phyloP scores from a whole-genome alignment of 208 protist genomes.

The Leishmania guyanensis region DNA sequence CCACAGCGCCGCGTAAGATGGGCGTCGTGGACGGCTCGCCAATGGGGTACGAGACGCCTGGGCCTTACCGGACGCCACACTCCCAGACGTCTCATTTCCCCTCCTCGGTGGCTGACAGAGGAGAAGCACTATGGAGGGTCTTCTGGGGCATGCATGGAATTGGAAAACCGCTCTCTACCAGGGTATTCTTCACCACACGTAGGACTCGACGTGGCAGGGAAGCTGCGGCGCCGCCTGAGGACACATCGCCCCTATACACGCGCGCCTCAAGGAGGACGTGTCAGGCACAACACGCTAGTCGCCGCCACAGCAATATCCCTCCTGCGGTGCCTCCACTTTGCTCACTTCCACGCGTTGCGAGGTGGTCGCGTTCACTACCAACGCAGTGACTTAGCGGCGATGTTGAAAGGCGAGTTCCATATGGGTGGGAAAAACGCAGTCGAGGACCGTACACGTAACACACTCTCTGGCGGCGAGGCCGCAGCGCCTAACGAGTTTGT shows the following conservation, averaged over 20 bases:
- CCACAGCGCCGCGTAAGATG: neutral
- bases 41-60: neutral
- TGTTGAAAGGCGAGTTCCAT: too few species aligned
- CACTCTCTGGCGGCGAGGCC: neutral
- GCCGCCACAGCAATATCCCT: neutral
- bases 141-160: neutral
- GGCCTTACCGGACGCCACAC: neutral
- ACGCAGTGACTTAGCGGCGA: too few species aligned
- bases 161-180: neutral
- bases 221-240: neutral
- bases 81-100: neutral
- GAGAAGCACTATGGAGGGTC: neutral
- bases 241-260: too few species aligned
- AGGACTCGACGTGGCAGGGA: neutral
- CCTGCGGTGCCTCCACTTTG: neutral
- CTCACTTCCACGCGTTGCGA: neutral
- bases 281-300: neutral
- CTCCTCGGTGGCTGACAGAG: neutral
- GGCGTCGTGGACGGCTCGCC: neutral
- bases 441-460: neutral
- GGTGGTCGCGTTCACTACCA: neutral
- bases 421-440: neutral
- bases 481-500: neutral
- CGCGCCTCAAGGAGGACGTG: too few species aligned
- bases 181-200: neutral